These are phyloP conservation scores for Parachaetomium inaequale DNA, from an alignment of 495 filamentous ascomycete species.

Conservation along the genomic window DNA sequence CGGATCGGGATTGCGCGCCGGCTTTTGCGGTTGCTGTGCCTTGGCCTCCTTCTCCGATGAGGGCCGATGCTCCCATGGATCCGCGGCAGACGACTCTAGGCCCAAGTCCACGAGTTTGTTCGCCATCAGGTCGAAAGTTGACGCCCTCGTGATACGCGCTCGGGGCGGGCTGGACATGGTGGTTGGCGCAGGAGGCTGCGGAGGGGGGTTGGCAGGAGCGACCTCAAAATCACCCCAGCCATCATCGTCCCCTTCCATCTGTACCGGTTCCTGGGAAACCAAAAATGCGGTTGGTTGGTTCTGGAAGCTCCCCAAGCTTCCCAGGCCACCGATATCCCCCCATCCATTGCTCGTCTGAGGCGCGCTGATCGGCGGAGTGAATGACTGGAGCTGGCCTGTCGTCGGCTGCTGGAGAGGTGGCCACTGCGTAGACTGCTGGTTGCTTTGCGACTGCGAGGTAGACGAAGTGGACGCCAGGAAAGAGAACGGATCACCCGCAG, in stretches of 20 bases:
- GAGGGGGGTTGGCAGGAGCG: conserved; percentile 30
- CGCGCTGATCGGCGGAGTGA: conserved; percentile 11
- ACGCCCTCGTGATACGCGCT: conserved; percentile 36
- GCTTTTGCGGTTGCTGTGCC: conserved; percentile 11
- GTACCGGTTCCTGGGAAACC: conserved; percentile 1
- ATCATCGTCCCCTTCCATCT: conserved; percentile 54
- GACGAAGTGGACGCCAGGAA: conserved; percentile 15
- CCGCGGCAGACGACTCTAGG: conserved; percentile 15
- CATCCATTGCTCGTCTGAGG: conserved; percentile 14
- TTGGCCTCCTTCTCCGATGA: conserved; percentile 19
- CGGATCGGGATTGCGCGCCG: conserved; percentile 30
- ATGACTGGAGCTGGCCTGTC: conserved; percentile 11
- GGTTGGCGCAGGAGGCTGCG: conserved; percentile 5
- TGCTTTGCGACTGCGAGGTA: conserved; percentile 20
- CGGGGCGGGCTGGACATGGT: conserved; percentile 19
- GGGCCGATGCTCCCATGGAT: conserved; percentile 18
- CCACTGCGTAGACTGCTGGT: conserved; percentile 25
- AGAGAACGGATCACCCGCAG: conserved; percentile 25
- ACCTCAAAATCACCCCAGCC: conserved; percentile 76
- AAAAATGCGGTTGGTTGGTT: not conserved
- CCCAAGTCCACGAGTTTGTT: conserved; percentile 43
- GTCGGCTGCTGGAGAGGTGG: conserved; percentile 18
- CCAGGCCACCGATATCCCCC: conserved; percentile 23
- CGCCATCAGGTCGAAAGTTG: conserved; percentile 44
- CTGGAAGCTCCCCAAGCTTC: conserved; percentile 16